Percentiles rank a stretch among this genome's conserved stretches.
These are phyloP conservation scores for Lactarius indigo DNA, from an alignment of 768 basidiomycete genomes.

Conservation along the genomic window DNA sequence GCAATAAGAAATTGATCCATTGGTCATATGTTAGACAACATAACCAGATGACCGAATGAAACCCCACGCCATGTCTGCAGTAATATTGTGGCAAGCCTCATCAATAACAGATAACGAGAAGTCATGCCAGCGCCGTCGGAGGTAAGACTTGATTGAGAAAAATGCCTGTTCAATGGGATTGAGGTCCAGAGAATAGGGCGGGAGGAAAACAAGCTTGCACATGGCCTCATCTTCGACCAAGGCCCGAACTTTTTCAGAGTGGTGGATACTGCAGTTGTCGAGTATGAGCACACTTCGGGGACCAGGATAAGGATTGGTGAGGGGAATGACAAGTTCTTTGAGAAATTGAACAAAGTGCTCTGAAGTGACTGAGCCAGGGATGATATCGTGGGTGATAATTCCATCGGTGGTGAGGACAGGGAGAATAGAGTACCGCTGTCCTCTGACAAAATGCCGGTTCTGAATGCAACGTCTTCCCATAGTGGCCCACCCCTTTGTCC, in stretches of 20 bases:
- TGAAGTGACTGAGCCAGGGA: slow-evolving; percentile 35
- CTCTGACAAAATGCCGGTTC: slow-evolving; percentile 13
- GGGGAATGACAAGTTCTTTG: slow-evolving; percentile 27
- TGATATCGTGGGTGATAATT: slow-evolving; percentile 22
- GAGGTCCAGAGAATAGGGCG: background rate
- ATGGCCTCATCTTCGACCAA: slow-evolving; percentile 30
- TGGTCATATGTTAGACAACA: background rate
- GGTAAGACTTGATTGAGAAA: background rate
- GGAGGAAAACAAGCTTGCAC: background rate
- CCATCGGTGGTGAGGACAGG: slow-evolving; percentile 23
- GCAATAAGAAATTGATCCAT: too few species aligned
- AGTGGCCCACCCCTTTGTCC: slow-evolving; percentile 12
- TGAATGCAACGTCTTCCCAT: slow-evolving; percentile 20
- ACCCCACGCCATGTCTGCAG: background rate
- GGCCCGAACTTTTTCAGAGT: slow-evolving; percentile 35
- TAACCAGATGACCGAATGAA: background rate
- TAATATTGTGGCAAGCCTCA: background rate
- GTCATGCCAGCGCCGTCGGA: background rate
- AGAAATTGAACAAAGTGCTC: slow-evolving; percentile 34
- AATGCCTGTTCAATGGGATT: background rate
- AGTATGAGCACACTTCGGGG: slow-evolving; percentile 37
- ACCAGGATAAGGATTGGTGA: slow-evolving; percentile 36
- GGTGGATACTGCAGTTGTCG: slow-evolving; percentile 42
- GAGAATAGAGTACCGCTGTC: slow-evolving; percentile 24
- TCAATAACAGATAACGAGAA: background rate